phyloP scores from a whole-genome alignment of 129 eudicot species.

The Escallonia rubra region DNA sequence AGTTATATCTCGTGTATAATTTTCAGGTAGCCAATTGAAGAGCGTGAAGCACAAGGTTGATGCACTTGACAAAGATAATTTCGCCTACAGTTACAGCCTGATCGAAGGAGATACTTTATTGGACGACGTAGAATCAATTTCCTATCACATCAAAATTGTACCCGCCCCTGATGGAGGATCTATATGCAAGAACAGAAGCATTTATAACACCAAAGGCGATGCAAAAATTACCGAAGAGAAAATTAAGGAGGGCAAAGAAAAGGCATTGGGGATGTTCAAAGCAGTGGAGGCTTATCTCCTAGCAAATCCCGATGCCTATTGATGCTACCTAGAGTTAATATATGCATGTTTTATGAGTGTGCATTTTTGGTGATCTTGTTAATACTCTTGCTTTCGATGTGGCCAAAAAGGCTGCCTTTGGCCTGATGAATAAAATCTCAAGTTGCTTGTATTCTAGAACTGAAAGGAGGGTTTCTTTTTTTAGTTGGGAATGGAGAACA shows the following conservation, averaged over 20 bases:
- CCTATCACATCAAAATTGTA: conserved; percentile 17
- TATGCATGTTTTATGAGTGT: not conserved
- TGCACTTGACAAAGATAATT: conserved; percentile 19
- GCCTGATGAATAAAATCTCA: not conserved
- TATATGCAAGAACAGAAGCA: conserved; percentile 26
- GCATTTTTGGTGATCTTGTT: not conserved
- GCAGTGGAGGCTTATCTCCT: conserved; percentile 14
- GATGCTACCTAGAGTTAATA: too few relatives aligned
- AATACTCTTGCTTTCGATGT: too few relatives aligned
- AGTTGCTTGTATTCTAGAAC: not conserved
- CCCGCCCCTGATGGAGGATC: conserved; percentile 27
- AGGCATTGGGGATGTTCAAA: conserved; percentile 13
- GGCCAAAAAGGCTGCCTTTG: too few relatives aligned
- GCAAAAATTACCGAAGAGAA: not conserved
- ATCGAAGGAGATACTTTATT: conserved; percentile 25
- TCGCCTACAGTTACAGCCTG: conserved; percentile 18
- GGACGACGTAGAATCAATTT: conserved; percentile 20
- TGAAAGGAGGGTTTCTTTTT: too few relatives aligned
- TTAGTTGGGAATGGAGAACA: too few relatives aligned
- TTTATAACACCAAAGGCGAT: conserved; percentile 19
- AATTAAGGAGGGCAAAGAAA: conserved; percentile 11
- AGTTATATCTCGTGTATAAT: not conserved
- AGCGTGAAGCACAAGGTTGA: conserved; percentile 28
- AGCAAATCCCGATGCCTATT: conserved; percentile 3
- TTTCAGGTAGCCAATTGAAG: conserved; percentile 19